Evolutionary conservation across 805 yeast genomes (phyloP).

Genomic region (Suhomyces pyralidae): DNA sequence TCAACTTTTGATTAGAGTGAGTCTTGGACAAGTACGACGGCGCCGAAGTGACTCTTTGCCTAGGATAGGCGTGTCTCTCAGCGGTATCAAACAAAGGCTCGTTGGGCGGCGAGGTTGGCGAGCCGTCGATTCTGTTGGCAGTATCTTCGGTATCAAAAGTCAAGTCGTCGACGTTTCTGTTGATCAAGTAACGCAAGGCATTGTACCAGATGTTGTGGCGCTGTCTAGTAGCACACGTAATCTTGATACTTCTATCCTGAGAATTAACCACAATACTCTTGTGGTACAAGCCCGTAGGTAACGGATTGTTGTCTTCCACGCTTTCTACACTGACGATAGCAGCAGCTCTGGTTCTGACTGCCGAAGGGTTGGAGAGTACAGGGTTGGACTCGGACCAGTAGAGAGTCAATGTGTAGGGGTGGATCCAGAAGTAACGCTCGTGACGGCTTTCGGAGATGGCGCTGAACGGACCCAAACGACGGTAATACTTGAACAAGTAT

Average conservation of each 20-base stretch:
- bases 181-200: slow-evolving; percentile 72
- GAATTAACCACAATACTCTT: slow-evolving; percentile 79
- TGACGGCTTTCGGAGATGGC: slow-evolving; percentile 78
- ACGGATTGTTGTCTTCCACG: slow-evolving; percentile 79
- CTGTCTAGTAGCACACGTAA: slow-evolving; percentile 84
- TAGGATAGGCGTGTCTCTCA: slow-evolving; percentile 16
- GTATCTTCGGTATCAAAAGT: slow-evolving; percentile 37
- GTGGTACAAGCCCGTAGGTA: slow-evolving; percentile 85
- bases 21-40: slow-evolving; percentile 5
- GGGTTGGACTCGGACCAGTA: slow-evolving; percentile 90
- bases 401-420: slow-evolving; percentile 86
- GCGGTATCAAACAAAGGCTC: slow-evolving; percentile 11
- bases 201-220: slow-evolving; percentile 91
- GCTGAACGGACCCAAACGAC: slow-evolving; percentile 71
- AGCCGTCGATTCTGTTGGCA: slow-evolving; percentile 10
- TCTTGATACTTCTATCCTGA: slow-evolving; percentile 59
- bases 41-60: slow-evolving; percentile 13
- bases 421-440: slow-evolving; percentile 93
- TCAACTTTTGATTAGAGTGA: slow-evolving; percentile 5
- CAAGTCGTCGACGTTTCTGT: slow-evolving; percentile 59
- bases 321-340: slow-evolving; percentile 78
- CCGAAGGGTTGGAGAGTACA: slow-evolving; percentile 62
- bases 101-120: slow-evolving; percentile 7
- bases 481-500: slow-evolving; percentile 78
- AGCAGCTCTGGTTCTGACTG: slow-evolving; percentile 69